Evolutionary conservation across 805 yeast species (phyloP), one percentile per base, ranked within the genome.

Genomic region (Metschnikowia similis): DNA sequence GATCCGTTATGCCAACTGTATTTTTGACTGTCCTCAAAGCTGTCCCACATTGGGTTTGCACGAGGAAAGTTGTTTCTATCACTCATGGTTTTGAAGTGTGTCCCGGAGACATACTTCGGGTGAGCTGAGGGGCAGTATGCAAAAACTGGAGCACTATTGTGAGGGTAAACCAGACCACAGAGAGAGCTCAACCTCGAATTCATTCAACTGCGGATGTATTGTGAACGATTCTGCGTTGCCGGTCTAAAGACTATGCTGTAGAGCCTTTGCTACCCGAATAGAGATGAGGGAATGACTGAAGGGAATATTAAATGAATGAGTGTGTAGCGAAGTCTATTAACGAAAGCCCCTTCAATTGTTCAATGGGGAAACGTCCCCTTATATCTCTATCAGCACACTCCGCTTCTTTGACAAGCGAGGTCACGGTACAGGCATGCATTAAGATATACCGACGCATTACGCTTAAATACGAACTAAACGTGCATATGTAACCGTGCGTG

Each of bases 391-490:
- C 42, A 39, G 42, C 34, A 28, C 37, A 21, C 37, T 30, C 26
- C 29, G 17, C 30, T 21, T 14, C 31, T 21, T n/a, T 41, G 30
- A 32, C 45, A 41, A 41, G 34, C 45, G 37, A 41, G 45, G 45
- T 31, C 26, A 29, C 37, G 14, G 31, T 41, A 41, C 45, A 41
- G 45, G 45, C 14, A 14, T 34, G 45, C 45, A 34, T 41, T 41
- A 21, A 41, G 45, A 41, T 41, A 14, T 17, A 41, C 29, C n/a
- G 31, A 41, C 14, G 45, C 37, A 21, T 14, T 6, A 32, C 45
- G 45, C 45, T 34, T 32, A 41, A 32, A 32, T 32, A 41, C 30
- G 45, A 41, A 41, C 45, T 41, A 41, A 41, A 41, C 45, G 37
- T 34, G 45, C 45, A 41, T 41, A 41, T 32, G 45, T 34, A 41